Conservation (phyloP, 2,329 filamentous ascomycete species). For the Septoria petroselini region DNA sequence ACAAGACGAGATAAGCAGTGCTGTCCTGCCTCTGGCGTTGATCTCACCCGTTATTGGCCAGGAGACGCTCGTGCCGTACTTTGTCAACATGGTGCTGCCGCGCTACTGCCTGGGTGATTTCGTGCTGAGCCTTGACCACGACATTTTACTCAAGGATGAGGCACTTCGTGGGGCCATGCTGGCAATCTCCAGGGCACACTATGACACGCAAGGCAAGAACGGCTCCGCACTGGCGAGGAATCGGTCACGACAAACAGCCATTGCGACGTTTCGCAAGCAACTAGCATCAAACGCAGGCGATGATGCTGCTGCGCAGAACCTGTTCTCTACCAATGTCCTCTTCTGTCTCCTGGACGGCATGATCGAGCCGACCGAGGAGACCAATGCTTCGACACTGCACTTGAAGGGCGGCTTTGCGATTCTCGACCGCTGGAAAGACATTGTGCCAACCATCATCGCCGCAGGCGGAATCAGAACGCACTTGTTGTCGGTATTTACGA, state of each 20-base stretch:
- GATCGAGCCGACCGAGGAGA: slow-evolving; percentile 19
- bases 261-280: slow-evolving; percentile 17
- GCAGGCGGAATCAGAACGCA: slow-evolving; percentile 17
- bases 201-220: slow-evolving; percentile 16
- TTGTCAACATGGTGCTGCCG: slow-evolving; percentile 18
- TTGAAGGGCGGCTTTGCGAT: slow-evolving; percentile 23
- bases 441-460: slow-evolving; percentile 13
- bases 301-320: slow-evolving; percentile 11
- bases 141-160: slow-evolving; percentile 9
- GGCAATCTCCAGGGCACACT: slow-evolving; percentile 21
- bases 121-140: slow-evolving; percentile 13
- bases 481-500: slow-evolving; percentile 19
- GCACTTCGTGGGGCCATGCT: slow-evolving; percentile 17
- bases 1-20: neutral
- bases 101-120: slow-evolving; percentile 21
- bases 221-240: slow-evolving; percentile 13
- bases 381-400: slow-evolving; percentile 19
- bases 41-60: slow-evolving; percentile 13
- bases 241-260: slow-evolving; percentile 17
- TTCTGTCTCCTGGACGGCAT: slow-evolving; percentile 22
- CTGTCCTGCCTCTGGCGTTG: slow-evolving; percentile 3
- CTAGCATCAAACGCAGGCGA: slow-evolving; percentile 9
- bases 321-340: slow-evolving; percentile 19
- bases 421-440: slow-evolving; percentile 20
- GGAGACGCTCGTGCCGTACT: slow-evolving; percentile 15